These are phyloP conservation scores for Ophiostoma fasciatum DNA, from an alignment of 2,329 filamentous ascomycete species.

Conservation along the genomic window DNA sequence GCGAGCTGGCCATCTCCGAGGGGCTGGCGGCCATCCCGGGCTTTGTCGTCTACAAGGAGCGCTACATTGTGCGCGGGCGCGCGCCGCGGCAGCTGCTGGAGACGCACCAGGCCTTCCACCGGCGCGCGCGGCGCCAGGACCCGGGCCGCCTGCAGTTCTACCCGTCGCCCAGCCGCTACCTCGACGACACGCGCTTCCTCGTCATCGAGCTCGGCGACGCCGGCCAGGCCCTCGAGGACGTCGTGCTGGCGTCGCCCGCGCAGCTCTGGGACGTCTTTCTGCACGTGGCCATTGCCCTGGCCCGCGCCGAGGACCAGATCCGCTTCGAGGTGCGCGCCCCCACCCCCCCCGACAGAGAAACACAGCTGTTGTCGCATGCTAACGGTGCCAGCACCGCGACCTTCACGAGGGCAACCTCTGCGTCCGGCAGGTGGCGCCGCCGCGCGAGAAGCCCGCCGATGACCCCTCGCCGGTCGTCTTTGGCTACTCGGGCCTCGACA, in stretches of 20 bases:
- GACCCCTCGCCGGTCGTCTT: constrained; percentile 25
- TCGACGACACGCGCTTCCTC: constrained; percentile 42
- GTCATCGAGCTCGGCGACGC: constrained; percentile 51
- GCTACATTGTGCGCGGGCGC: constrained; percentile 43
- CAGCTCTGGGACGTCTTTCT: constrained; percentile 52
- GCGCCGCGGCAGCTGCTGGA: constrained; percentile 37
- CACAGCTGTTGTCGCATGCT: too few relatives aligned
- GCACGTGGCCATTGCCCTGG: constrained; percentile 43
- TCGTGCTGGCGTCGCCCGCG: constrained; percentile 29
- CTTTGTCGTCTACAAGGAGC: constrained; percentile 51
- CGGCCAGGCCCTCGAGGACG: constrained; percentile 44
- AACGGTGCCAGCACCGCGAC: constrained; percentile 47
- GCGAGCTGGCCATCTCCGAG: constrained; percentile 49
- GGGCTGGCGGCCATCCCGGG: constrained; percentile 48
- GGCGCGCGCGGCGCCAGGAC: constrained; percentile 37
- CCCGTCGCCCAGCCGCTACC: constrained; percentile 43
- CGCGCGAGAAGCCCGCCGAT: constrained; percentile 17
- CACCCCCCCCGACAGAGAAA: too few relatives aligned
- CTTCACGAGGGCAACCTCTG: constrained; percentile 52
- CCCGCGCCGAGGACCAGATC: constrained; percentile 40
- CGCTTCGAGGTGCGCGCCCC: constrained; percentile 47
- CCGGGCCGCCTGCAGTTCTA: constrained; percentile 45
- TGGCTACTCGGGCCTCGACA: constrained; percentile 45
- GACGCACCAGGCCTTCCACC: constrained; percentile 45
- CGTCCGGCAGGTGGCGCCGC: constrained; percentile 28